Conservation (phyloP, 2,329 filamentous ascomycete species). For the Stemphylium beticola region DNA sequence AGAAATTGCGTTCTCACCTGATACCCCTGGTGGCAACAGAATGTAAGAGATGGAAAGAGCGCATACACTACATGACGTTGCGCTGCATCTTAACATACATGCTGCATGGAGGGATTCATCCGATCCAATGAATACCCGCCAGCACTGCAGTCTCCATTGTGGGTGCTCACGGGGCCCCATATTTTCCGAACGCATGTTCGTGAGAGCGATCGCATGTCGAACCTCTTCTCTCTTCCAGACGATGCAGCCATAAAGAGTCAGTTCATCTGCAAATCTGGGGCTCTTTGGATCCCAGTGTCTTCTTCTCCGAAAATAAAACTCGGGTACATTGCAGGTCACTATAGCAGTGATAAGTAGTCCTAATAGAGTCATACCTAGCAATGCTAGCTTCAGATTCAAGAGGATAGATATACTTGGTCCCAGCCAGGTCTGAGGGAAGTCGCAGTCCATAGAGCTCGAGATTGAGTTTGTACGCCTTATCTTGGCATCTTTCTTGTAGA, state of each 20-base stretch:
- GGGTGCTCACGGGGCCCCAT: neutral
- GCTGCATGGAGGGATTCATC: neutral
- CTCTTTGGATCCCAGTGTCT: too few relatives aligned
- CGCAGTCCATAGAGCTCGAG: neutral
- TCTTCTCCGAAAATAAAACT: too few relatives aligned
- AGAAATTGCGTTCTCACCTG: neutral
- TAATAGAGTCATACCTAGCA: too few relatives aligned
- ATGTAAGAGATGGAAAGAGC: neutral
- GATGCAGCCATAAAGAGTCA: neutral
- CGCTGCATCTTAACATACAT: neutral
- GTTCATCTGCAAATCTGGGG: neutral
- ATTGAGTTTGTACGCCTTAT: neutral
- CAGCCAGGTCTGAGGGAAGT: too few relatives aligned
- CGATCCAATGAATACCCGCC: neutral
- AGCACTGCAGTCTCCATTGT: neutral
- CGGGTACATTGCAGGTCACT: too few relatives aligned
- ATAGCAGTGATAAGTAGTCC: too few relatives aligned
- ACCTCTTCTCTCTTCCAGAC: neutral
- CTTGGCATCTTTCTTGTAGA: neutral
- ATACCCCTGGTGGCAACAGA: neutral
- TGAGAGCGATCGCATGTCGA: neutral
- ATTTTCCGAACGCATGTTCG: neutral
- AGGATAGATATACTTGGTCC: too few relatives aligned
- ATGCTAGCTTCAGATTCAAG: too few relatives aligned
- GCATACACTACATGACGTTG: neutral